These are phyloP conservation scores for Yamadazyma pseudoaaseri DNA, from an alignment of 1,139 yeast species.

Conservation along the genomic window DNA sequence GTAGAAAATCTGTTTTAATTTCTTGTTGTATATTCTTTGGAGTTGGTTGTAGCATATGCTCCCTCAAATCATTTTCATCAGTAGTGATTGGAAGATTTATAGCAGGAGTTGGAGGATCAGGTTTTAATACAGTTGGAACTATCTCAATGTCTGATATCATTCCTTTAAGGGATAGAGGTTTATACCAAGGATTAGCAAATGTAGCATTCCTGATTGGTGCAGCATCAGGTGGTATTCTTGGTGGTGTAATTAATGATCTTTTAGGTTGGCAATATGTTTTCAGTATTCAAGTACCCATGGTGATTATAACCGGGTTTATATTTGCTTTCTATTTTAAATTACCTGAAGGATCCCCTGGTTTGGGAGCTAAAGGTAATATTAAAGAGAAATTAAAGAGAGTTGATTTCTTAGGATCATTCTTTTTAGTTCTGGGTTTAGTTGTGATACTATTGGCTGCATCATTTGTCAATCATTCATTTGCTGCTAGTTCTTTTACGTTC, in stretches of 20 bases:
- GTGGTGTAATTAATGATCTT: constrained; percentile 69
- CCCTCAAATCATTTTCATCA: constrained; percentile 35
- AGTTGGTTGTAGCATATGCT: constrained; percentile 41
- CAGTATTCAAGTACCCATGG: constrained; percentile 59
- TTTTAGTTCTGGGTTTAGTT: constrained; percentile 56
- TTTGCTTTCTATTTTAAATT: constrained; percentile 37
- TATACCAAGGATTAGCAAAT: constrained; percentile 53
- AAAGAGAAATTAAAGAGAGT: constrained; percentile 51
- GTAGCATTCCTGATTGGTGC: constrained; percentile 51
- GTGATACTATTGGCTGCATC: constrained; percentile 63
- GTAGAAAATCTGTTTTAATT: constrained; percentile 52
- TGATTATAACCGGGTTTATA: constrained; percentile 46
- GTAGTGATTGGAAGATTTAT: constrained; percentile 60
- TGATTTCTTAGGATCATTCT: constrained; percentile 70
- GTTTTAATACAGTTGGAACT: constrained; percentile 50
- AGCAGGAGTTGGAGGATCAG: constrained; percentile 60
- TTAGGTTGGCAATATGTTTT: constrained; percentile 78
- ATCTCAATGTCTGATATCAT: constrained; percentile 53
- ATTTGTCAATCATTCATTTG: constrained; percentile 60
- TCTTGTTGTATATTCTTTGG: constrained; percentile 37
- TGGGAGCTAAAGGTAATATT: constrained; percentile 39
- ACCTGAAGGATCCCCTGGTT: constrained; percentile 51
- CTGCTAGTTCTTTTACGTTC: constrained; percentile 36
- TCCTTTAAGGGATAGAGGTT: constrained; percentile 51
- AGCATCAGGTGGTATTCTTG: constrained; percentile 55